Evolutionary conservation across 2,329 filamentous ascomycete species (phyloP).

Genomic region (Fusarium coffeatum): DNA sequence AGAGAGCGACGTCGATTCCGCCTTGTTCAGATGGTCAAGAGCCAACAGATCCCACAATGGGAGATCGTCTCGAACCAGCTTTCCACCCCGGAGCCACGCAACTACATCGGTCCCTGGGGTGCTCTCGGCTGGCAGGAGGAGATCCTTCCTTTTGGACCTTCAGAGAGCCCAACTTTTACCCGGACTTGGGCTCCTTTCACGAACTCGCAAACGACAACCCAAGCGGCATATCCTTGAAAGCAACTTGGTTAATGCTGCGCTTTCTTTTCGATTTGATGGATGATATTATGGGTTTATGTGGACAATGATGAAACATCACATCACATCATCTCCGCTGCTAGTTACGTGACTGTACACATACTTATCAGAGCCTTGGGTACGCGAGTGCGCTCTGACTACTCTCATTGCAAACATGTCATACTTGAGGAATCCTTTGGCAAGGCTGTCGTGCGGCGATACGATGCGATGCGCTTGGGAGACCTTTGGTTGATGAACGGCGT

Average conservation of each 20-base stretch:
- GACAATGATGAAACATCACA: conserved; percentile 9
- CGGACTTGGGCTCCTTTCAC: conserved; percentile 59
- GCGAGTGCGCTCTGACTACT: conserved; percentile 3
- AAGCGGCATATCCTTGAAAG: conserved; percentile 50
- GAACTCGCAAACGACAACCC: conserved; percentile 36
- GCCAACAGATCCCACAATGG: conserved; percentile 51
- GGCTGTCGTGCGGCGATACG: conserved; percentile 5
- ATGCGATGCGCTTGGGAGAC: conserved; percentile 25
- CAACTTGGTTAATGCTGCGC: conserved; percentile 20
- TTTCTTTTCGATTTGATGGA: conserved; percentile 28
- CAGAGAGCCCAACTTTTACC: conserved; percentile 56
- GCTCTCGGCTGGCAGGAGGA: conserved; percentile 64
- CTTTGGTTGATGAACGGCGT: conserved; percentile 41
- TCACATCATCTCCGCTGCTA: conserved; percentile 19
- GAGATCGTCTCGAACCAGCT: conserved; percentile 53
- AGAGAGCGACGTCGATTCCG: conserved; percentile 67
- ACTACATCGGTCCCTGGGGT: conserved; percentile 58
- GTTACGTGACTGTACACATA: conserved; percentile 5
- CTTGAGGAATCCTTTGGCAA: background rate
- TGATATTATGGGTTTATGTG: conserved; percentile 33
- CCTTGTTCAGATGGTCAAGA: conserved; percentile 57
- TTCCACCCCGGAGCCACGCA: conserved; percentile 52
- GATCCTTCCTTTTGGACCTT: conserved; percentile 51
- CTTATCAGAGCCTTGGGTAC: conserved; percentile 7
- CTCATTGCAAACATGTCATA: background rate